Base-by-base conservation (phyloP, 495 filamentous ascomycete genomes). In the Trichoderma parareesei region DNA sequence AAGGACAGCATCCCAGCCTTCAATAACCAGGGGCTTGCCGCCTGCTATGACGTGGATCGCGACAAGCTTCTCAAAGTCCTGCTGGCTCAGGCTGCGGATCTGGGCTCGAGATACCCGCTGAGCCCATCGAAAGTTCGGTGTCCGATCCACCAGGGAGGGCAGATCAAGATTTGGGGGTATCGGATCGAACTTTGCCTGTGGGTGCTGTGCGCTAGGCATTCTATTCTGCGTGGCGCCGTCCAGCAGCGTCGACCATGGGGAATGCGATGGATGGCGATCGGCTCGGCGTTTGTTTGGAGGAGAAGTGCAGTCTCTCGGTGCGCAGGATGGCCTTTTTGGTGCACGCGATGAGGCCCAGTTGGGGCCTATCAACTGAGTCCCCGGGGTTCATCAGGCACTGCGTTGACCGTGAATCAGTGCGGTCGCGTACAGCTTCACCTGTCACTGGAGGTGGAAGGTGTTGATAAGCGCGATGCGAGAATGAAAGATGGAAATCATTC, bases 1-100 rank as follows among this genome's bases (percentile, higher is more conserved):
- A 35, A 88, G 82, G 66, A 88, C 86, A 53, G 88, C 76, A 18
- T 84, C 79, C 79, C 91, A 97, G 35, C 91, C 92, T 72, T 94
- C 90, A 53, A 98, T 85, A 48, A 98, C 90, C 20, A 98, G 78
- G 13, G 93, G 93, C 64, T 87, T 89, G 6, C 93, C 93, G 20
- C 87, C 85, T n/a, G 87, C 77, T 60, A 96, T 86, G 10, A 97
- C 92, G 69, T 93, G 87, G 2, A 88, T 77, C 33, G 87, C 77
- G 1, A 97, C 85, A 5, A 96, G 79, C 69, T 88, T 88, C 73
- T 96, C 90, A 64, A 98, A 93, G 4, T 83, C 82, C 18, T 88
- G 85, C 2, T 88, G 77, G 3, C 88, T 87, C 63, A 90, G 82
- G 60, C 85, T 79, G 62, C 88, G 81, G 59, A 96, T 88, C 70